These are phyloP conservation scores for Dendrobium nobile DNA, from an alignment of 106 monocot species.

Conservation along the genomic window DNA sequence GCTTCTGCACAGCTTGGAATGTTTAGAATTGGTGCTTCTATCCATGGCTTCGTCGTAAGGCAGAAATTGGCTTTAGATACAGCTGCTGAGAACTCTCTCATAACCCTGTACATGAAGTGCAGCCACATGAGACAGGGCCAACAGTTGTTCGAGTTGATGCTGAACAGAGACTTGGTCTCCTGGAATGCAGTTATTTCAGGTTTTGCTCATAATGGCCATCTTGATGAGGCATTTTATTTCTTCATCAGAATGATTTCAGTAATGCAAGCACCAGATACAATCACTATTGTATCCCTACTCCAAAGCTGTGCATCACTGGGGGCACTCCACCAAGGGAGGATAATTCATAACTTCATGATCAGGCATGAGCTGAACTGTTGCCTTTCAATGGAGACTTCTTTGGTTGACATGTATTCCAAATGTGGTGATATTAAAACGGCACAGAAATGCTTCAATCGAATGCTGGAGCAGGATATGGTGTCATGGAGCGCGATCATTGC, in stretches of 20 bases:
- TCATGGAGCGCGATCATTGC: slow-evolving; percentile 40
- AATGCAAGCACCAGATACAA: slow-evolving; percentile 30
- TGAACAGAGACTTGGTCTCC: slow-evolving; percentile 45
- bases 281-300: slow-evolving; percentile 47
- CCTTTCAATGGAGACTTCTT: slow-evolving; percentile 41
- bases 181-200: slow-evolving; percentile 65
- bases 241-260: slow-evolving; percentile 32
- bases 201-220: slow-evolving; percentile 35
- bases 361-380: slow-evolving; percentile 6
- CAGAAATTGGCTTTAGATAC: slow-evolving; percentile 21
- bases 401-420: slow-evolving; percentile 41
- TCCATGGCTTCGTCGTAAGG: slow-evolving; percentile 57
- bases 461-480: slow-evolving; percentile 21
- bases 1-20: slow-evolving; percentile 45
- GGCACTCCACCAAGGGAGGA: slow-evolving; percentile 36
- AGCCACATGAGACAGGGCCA: slow-evolving; percentile 16
- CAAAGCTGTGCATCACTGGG: slow-evolving; percentile 54
- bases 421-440: slow-evolving; percentile 32
- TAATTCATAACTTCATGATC: slow-evolving; percentile 36
- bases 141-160: slow-evolving; percentile 34
- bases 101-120: slow-evolving; percentile 65
- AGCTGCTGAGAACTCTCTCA: slow-evolving; percentile 44
- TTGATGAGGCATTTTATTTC: slow-evolving; percentile 28
- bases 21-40: slow-evolving; percentile 34
- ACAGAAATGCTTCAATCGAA: slow-evolving; percentile 19